phyloP scores from a whole-genome alignment of 1,139 yeast genomes.

The Nadsonia commutata region DNA sequence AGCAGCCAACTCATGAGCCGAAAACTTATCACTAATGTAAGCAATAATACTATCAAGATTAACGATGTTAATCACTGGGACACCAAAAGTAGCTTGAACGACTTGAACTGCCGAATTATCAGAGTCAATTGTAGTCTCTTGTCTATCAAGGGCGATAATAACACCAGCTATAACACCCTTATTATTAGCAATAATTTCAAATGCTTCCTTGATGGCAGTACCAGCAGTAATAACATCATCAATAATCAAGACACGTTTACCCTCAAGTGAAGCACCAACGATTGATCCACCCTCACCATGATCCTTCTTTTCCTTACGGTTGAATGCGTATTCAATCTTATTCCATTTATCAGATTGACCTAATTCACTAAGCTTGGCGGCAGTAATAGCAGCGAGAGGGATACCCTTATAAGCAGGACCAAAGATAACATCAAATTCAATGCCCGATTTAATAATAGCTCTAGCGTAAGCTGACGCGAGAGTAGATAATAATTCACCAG shows the following conservation, averaged over 20 bases:
- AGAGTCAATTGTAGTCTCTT: slow-evolving; percentile 65
- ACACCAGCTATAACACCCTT: slow-evolving; percentile 70
- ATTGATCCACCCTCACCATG: slow-evolving; percentile 97
- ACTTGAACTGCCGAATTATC: slow-evolving; percentile 68
- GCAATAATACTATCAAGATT: slow-evolving; percentile 58
- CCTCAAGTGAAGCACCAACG: slow-evolving; percentile 68
- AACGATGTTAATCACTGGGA: slow-evolving; percentile 77
- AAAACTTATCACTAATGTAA: slow-evolving; percentile 40
- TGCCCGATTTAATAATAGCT: slow-evolving; percentile 64
- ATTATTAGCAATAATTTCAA: slow-evolving; percentile 56
- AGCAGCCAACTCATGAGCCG: slow-evolving; percentile 20
- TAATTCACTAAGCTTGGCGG: slow-evolving; percentile 80
- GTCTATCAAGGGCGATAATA: slow-evolving; percentile 87
- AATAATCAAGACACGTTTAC: slow-evolving; percentile 63
- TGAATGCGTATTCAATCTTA: slow-evolving; percentile 31
- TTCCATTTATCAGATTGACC: slow-evolving; percentile 55
- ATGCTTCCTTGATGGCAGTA: slow-evolving; percentile 92
- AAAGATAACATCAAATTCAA: slow-evolving; percentile 79
- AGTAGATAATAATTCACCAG: slow-evolving; percentile 62
- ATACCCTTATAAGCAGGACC: slow-evolving; percentile 99
- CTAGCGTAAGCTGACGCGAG: slow-evolving; percentile 81
- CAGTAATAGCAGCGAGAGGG: slow-evolving; percentile 86
- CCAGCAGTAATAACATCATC: slow-evolving; percentile 99
- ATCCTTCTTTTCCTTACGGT: slow-evolving; percentile 69
- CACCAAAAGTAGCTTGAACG: slow-evolving; percentile 53